Base-by-base conservation (phyloP, 2,329 filamentous ascomycete species). In the Orbilia javanica region DNA sequence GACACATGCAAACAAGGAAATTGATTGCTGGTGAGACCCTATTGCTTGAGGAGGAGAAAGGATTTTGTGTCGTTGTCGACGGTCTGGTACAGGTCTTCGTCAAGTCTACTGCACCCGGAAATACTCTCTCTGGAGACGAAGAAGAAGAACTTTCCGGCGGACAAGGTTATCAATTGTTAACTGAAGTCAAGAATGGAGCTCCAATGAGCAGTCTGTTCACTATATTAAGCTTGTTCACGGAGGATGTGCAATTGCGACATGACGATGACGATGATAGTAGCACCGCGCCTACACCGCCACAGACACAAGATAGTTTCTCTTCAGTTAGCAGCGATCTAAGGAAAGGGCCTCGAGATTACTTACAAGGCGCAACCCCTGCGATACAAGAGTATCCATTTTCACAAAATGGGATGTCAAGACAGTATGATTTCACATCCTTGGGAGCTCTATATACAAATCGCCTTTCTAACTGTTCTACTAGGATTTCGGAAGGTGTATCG, bases 161-260 rank as follows among this genome's bases (percentile, higher is more conserved):
- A 6, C 94, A 97, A 83, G 93, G 92, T 34, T 99, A 99, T 82
- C 96, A 98, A 83, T 88, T 99, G 44, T 87, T 99, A 67, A 99
- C 96, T 0, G 96, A 99, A 84, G 95, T 99, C 66, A 96, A 96
- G 82, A 99, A 99, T 82, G 96, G 96, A 13, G 94, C 96, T 0
- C 95, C 96, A 0, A 97, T 99, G 95, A 99, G 96, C 4, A 99
- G 96, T 0, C 85, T 99, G 1, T 99, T 99, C 84, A 98, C 96
- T 0, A 97, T 99, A 80, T 90, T 99, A 85, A 97, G 95, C 1
- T 87, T 99, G 0, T 99, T 99, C 83, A 99, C 96, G 2, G 96
- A 99, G 83, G 94, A 97, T 82, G 90, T 99, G 66, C 92, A 92
- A 80, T 86, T 99, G 36, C 89, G 90, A 22, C 87, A 91, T 79